These are phyloP conservation scores for Saccharomyces hybrid DNA, from an alignment of 1,139 yeast species.

Conservation along the genomic window DNA sequence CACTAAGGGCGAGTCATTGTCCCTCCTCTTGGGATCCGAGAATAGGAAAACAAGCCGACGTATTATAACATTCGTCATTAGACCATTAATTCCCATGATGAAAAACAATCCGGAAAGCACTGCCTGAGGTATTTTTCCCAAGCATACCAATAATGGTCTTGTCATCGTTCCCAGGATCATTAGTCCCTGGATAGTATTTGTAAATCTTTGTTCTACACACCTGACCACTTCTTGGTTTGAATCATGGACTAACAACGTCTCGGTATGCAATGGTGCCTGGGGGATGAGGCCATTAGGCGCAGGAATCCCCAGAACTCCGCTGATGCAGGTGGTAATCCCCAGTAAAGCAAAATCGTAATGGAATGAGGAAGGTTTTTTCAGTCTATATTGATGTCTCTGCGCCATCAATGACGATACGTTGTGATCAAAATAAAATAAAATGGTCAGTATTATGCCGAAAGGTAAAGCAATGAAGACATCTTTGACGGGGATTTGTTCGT, in stretches of 20 bases:
- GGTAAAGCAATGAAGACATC: conserved; percentile 86
- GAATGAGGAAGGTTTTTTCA: conserved; percentile 79
- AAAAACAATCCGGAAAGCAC: conserved; percentile 87
- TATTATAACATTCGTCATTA: conserved; percentile 59
- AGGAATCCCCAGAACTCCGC: conserved; percentile 85
- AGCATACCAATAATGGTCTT: conserved; percentile 70
- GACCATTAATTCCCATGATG: conserved; percentile 82
- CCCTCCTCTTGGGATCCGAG: conserved; percentile 43
- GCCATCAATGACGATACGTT: conserved; percentile 90
- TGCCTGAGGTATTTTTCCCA: conserved; percentile 88
- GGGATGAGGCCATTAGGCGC: conserved; percentile 96
- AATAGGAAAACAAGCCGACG: conserved; percentile 55
- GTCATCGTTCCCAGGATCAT: conserved; percentile 83
- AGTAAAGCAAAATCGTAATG: conserved; percentile 87
- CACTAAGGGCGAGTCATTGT: conserved; percentile 31
- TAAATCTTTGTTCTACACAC: conserved; percentile 83
- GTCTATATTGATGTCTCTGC: conserved; percentile 72
- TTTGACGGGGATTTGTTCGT: conserved; percentile 56
- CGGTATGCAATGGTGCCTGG: conserved; percentile 91
- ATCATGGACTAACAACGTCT: conserved; percentile 59
- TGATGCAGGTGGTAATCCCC: conserved; percentile 77
- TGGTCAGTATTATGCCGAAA: conserved; percentile 76
- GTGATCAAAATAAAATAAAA: conserved; percentile 87
- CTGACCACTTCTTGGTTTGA: conserved; percentile 38
- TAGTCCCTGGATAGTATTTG: conserved; percentile 78